A percentile compares a stretch with the other conserved stretches of the same genome.
phyloP scores from a whole-genome alignment of 2,329 filamentous ascomycete species.

The Polychaeton citri region DNA sequence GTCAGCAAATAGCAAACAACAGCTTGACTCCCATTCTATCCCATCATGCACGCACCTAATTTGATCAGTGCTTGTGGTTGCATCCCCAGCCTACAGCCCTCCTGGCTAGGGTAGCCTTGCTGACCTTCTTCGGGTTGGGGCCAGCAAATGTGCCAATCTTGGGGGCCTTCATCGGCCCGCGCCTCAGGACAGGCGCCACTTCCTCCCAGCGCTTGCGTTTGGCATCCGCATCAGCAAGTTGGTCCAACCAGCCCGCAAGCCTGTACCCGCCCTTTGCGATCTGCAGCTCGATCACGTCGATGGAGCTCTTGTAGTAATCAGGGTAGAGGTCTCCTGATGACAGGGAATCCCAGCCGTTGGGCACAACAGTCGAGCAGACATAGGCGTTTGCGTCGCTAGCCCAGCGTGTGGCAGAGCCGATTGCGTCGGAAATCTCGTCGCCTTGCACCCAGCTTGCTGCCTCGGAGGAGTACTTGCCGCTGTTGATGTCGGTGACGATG shows the following conservation, averaged over 20 bases:
- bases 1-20: no score
- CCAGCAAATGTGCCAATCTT: constrained; percentile 8
- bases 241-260: constrained; percentile 23
- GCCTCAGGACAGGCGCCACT: neutral
- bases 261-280: constrained; percentile 30
- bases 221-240: constrained; percentile 15
- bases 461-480: constrained; percentile 24
- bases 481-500: constrained; percentile 24
- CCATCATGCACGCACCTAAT: no score
- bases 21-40: no score
- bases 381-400: constrained; percentile 29
- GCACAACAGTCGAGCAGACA: constrained; percentile 30
- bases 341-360: constrained; percentile 24
- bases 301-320: constrained; percentile 20
- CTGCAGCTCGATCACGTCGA: constrained; percentile 28
- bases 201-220: constrained; percentile 6
- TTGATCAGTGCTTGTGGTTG: constrained; percentile 6
- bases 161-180: constrained; percentile 1
- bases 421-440: constrained; percentile 22
- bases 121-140: constrained; percentile 6
- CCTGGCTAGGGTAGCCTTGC: constrained; percentile 11
- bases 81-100: constrained; percentile 12
- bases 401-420: constrained; percentile 27
- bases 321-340: constrained; percentile 23
- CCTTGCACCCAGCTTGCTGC: constrained; percentile 23